Conservation (phyloP, 1,284 basidiomycete genomes). For the Tranzscheliella williamsii region DNA sequence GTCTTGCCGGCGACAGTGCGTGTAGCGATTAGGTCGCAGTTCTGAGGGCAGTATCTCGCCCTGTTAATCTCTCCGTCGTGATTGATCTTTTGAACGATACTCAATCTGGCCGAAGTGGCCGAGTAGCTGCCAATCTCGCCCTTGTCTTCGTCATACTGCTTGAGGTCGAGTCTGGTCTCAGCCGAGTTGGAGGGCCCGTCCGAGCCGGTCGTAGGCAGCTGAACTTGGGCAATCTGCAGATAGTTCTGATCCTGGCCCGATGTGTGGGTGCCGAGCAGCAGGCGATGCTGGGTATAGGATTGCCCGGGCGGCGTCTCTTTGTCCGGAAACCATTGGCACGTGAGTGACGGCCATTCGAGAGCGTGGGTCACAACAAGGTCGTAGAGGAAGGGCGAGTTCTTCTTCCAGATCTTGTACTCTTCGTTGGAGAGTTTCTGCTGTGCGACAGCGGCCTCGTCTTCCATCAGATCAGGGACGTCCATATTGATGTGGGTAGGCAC, state of each 20-base stretch:
- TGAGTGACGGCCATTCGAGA: slow-evolving; percentile 95
- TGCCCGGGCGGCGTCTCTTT: slow-evolving; percentile 81
- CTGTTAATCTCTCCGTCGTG: slow-evolving; percentile 96
- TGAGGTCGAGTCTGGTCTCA: slow-evolving; percentile 73
- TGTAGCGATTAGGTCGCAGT: slow-evolving; percentile 93
- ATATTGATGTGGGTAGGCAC: slow-evolving; percentile 17
- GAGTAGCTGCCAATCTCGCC: slow-evolving; percentile 65
- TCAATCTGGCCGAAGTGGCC: slow-evolving; percentile 79
- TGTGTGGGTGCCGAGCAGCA: slow-evolving; percentile 96
- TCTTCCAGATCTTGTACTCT: slow-evolving; percentile 61
- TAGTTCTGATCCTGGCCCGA: slow-evolving; percentile 93
- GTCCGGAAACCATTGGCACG: slow-evolving; percentile 99
- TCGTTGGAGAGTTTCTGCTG: slow-evolving; percentile 56
- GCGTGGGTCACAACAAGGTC: slow-evolving; percentile 97
- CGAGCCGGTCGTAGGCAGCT: slow-evolving; percentile 74
- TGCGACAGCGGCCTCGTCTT: slow-evolving; percentile 51
- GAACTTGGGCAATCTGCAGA: slow-evolving; percentile 87
- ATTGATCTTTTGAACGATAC: slow-evolving; percentile 91
- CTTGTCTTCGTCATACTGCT: slow-evolving; percentile 88
- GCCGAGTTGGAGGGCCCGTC: slow-evolving; percentile 54
- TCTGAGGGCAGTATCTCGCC: slow-evolving; percentile 98
- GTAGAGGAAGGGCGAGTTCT: slow-evolving; percentile 75
- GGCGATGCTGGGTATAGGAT: slow-evolving; percentile 86
- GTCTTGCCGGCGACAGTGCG: slow-evolving; percentile 89
- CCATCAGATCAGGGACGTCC: slow-evolving; percentile 44